Evolutionary conservation across 2,329 filamentous ascomycete genomes (phyloP), one percentile per base, ranked within the genome.

Genomic region (Elsinoe perseae): DNA sequence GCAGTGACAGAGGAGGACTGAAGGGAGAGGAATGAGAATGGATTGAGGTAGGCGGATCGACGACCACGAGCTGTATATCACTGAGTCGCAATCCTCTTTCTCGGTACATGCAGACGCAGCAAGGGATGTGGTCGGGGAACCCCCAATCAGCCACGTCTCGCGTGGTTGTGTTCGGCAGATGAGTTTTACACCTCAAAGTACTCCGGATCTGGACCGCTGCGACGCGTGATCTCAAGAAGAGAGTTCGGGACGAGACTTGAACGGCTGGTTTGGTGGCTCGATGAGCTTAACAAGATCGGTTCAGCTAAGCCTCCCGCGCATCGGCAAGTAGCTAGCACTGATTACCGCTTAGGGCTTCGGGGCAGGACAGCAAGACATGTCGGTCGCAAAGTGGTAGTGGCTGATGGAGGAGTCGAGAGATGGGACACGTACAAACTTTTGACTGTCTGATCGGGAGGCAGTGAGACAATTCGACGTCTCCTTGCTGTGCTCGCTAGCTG

Each of bases 121-220:
- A 8, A 7, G 30, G 12, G 21, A 34, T 36, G 28, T 21, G 21
- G 12, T 52, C 48, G 48, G 48, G 25, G 28, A 52, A 16, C 16
- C 48, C 48, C 48, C 48, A 36, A 36, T n/a, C 30, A 52, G 48
- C 48, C 48, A 52, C 48, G 48, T 52, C 48, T 36, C 48, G 28
- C 30, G 44, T 34, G 48, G 25, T 52, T n/a, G 20, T 36, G 28
- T 21, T 52, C 48, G 48, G 48, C 30, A 52, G 48, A 52, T 52
- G 30, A 6, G 16, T 27, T n/a, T 10, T 7, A n/a, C 16, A 32
- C 48, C 30, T 28, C 30, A 52, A 32, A 21, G 18, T 20, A 34
- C 14, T 20, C 38, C 30, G 23, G 32, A 38, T 38, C 48, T 52
- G 48, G 48, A 52, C 48, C 48, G 30, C 23, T 28, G 18, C 48